These are phyloP conservation scores for Theileria orientalis DNA, from an alignment of 169 alveolate genomes.

Conservation along the genomic window DNA sequence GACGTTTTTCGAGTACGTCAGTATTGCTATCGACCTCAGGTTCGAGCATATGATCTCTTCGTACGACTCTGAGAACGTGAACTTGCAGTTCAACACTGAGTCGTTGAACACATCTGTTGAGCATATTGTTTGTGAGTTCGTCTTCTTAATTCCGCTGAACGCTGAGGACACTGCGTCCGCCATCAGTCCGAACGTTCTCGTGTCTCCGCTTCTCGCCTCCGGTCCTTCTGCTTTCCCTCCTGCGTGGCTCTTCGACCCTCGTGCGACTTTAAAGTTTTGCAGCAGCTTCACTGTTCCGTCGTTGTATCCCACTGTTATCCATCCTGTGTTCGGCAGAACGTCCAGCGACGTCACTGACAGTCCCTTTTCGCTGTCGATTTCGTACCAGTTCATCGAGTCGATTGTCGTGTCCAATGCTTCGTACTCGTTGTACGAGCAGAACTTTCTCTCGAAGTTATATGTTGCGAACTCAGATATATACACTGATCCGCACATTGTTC, in stretches of 20 bases:
- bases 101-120: constrained; percentile 40
- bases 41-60: constrained; percentile 54
- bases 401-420: not conserved
- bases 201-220: not conserved
- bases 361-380: constrained; percentile 33
- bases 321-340: constrained; percentile 32
- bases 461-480: constrained; percentile 31
- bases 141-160: constrained; percentile 43
- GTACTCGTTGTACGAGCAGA: constrained; percentile 31
- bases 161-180: constrained; percentile 66
- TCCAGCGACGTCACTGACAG: constrained; percentile 47
- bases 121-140: constrained; percentile 44
- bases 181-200: constrained; percentile 57
- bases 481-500: constrained; percentile 52
- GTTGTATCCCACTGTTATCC: constrained; percentile 55
- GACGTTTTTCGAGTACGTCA: constrained; percentile 47
- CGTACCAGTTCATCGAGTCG: constrained; percentile 34
- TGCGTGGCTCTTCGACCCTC: not conserved
- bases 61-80: constrained; percentile 55
- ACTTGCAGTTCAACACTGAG: constrained; percentile 45
- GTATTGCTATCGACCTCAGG: constrained; percentile 21
- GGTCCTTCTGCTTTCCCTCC: constrained; percentile 6
- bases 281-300: constrained; percentile 51
- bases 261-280: constrained; percentile 24
- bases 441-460: constrained; percentile 39